These are phyloP conservation scores for Peterozyma xylosa DNA, from an alignment of 805 yeast genomes.

Conservation along the genomic window DNA sequence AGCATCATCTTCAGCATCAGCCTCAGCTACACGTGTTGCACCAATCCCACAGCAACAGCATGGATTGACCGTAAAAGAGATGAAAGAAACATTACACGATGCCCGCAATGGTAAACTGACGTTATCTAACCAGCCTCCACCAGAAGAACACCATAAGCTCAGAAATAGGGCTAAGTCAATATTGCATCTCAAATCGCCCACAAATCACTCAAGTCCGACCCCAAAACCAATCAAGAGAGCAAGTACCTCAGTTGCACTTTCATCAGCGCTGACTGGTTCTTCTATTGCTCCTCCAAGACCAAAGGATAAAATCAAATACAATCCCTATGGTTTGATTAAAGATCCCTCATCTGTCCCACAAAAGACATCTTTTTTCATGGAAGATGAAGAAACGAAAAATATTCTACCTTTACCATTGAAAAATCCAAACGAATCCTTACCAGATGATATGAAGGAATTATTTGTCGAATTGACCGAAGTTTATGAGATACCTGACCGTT, in stretches of 20 bases:
- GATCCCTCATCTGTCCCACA: slow-evolving; percentile 21
- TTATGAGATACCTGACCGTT: slow-evolving; percentile 37
- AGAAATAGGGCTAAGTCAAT: slow-evolving; percentile 7
- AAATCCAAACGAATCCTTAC: slow-evolving; percentile 59
- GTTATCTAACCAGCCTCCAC: too few relatives aligned
- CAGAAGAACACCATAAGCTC: background rate
- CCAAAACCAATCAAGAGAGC: slow-evolving; percentile 2
- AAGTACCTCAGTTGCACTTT: background rate
- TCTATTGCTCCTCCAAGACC: background rate
- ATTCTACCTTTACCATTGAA: slow-evolving; percentile 54
- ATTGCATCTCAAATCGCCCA: slow-evolving; percentile 1
- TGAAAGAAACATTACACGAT: too few relatives aligned
- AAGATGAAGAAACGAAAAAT: slow-evolving; percentile 32
- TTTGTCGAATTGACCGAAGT: slow-evolving; percentile 44
- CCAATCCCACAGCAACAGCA: background rate
- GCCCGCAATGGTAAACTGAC: too few relatives aligned
- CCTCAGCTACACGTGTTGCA: too few relatives aligned
- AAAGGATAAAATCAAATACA: slow-evolving; percentile 41
- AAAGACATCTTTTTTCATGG: slow-evolving; percentile 20
- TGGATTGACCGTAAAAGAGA: background rate
- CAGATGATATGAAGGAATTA: slow-evolving; percentile 41
- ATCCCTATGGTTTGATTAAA: slow-evolving; percentile 54
- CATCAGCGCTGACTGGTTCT: too few relatives aligned
- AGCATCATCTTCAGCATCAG: too few relatives aligned
- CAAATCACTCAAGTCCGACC: background rate